Percentiles rank a stretch among this genome's conserved stretches.
Evolutionary conservation across 768 basidiomycete genomes (phyloP).

Genomic region (Suillus alpinus): DNA sequence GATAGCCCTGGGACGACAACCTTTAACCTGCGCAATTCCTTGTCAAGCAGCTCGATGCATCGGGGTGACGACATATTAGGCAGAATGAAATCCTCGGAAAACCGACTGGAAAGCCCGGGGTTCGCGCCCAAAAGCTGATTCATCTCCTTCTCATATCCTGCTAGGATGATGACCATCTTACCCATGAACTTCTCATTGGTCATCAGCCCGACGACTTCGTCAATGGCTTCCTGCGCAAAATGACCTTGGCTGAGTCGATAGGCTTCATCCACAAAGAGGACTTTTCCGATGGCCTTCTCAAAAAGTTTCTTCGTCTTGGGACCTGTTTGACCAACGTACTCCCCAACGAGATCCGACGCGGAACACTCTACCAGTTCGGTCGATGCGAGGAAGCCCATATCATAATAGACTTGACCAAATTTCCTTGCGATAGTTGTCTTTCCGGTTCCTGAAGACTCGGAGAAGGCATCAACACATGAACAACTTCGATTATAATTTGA

Average conservation of each 20-base stretch:
- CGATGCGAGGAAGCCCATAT: constrained; percentile 55
- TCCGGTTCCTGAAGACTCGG: constrained; percentile 56
- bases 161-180: constrained; percentile 65
- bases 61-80: constrained; percentile 44
- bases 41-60: constrained; percentile 49
- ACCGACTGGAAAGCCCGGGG: constrained; percentile 63
- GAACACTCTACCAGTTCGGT: constrained; percentile 63
- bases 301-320: constrained; percentile 60
- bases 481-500: constrained; percentile 6
- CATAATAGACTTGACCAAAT: constrained; percentile 59
- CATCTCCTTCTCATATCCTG: constrained; percentile 70
- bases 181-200: constrained; percentile 55
- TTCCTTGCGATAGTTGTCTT: constrained; percentile 64
- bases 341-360: constrained; percentile 65
- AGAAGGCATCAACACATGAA: background rate
- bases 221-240: constrained; percentile 69
- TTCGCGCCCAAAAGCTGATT: constrained; percentile 58
- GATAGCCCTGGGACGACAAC: constrained; percentile 37
- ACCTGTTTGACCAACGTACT: constrained; percentile 72
- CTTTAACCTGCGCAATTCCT: constrained; percentile 43
- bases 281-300: constrained; percentile 63
- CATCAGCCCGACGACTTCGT: constrained; percentile 63
- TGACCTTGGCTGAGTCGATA: constrained; percentile 60
- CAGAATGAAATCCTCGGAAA: constrained; percentile 62
- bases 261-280: constrained; percentile 72